Evolutionary conservation across 352 stramenopile genomes (phyloP), one percentile per base, ranked within the genome.

Genomic region (Thraustochytrium aureum): DNA sequence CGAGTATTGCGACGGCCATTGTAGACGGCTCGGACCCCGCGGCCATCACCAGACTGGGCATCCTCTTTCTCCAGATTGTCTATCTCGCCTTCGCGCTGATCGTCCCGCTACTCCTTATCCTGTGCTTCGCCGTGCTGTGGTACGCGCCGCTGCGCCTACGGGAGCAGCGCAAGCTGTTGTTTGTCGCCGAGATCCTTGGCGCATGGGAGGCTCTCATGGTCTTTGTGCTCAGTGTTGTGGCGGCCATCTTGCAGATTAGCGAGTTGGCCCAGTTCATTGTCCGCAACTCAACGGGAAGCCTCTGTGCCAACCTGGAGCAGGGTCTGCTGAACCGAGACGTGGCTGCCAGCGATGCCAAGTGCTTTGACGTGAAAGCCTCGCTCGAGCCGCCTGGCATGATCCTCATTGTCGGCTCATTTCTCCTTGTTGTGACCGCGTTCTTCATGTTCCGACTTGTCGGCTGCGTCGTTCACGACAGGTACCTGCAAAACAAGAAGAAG

Each of bases 211-310:
- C 83, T 17, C 45, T 86, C 22, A 43, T 84, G 37, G 83, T 86
- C 3, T 84, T 86, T n/a, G 43, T 83, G 26, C 7, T 83, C 10
- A 35, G 42, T 17, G 61, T 86, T 20, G 20, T 72, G 20, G 83
- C 83, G 10, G 73, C 73, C n/a, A 30, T 86, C n/a, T 52, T 86
- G 12, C 54, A 86, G 61, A 83, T 86, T 37, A 75, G 52, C 38
- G 54, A 85, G n/a, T 82, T 86, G 14, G 81, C 82, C 17, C 37
- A 75, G 33, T 86, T 86, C 47, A 86, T 86, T 26, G 74, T 86
- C 38, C 5, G 59, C 12, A 54, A 10, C 20, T 39, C 30, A 30
- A 61, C 69, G 5, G 69, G 69, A 14, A n/a, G 30, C 20, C 52
- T 73, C 12, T 81, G 69, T 26, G 64, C 42, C 22, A 66, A 60